Evolutionary conservation across 805 yeast genomes (phyloP), one percentile per base, ranked within the genome.

Genomic region (Sugiyamaella qingdaonensis): DNA sequence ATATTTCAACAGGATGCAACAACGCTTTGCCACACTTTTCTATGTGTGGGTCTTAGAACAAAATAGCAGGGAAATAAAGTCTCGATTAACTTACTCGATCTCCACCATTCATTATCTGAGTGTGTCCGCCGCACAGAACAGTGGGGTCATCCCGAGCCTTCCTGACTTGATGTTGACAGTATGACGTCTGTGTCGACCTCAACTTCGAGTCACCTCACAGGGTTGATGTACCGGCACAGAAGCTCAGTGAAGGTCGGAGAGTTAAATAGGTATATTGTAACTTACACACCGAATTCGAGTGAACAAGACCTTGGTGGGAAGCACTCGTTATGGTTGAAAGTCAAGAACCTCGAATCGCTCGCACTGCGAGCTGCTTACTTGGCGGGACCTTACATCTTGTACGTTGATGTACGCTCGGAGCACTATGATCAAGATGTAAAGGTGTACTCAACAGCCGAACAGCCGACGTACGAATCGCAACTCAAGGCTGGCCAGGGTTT

Each of bases 331-430:
- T 67, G 65, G 62, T 51, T 71, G 10, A 78, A 80, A 51, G 78
- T 91, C 36, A 81, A 80, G 62, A 91, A 91, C 68, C 73, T 71
- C 2, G 97, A 90, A 66, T 79, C 81, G 58, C 71, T 87, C 2
- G 77, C 94, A 0, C 66, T 88, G 59, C 70, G 95, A 29, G 95
- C 97, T 0, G 86, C 96, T 1, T 88, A 84, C 61, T 68, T 94
- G 43, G 84, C 91, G 1, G 99, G 98, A 0, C 99, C 99, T 0
- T 92, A 82, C 64, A 75, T 88, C 1, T 69, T 94, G 4, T 94
- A 94, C 63, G 87, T 84, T 19, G 97, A 92, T 67, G 81, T 94
- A 47, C 74, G 84, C 44, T 83, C 92, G 0, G 73, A 68, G 10
- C 86, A 83, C 36, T 94, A 82, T 65, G 71, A 79, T 55, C 82